Conservation (phyloP, 495 filamentous ascomycete genomes). For the Talaromyces nanjingensis region DNA sequence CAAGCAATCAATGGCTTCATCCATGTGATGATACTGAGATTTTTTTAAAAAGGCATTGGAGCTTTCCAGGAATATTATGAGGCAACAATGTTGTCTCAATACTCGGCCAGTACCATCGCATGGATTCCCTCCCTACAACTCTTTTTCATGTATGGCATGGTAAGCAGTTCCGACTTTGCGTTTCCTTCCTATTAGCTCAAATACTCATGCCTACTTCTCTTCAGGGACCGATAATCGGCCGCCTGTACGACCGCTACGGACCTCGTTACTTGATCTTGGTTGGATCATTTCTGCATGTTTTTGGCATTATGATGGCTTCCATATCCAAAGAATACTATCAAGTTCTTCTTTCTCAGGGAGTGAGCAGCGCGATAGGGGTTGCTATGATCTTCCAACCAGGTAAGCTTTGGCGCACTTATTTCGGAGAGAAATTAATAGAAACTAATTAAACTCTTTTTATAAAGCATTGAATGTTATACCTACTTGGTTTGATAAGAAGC, state of each 20-base stretch:
- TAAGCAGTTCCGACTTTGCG: neutral
- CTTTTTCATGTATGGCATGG: conserved; percentile 5
- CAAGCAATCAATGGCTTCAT: neutral
- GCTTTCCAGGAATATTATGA: conserved; percentile 46
- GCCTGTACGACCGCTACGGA: conserved; percentile 68
- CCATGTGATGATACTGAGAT: too few relatives aligned
- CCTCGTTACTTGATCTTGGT: conserved; percentile 41
- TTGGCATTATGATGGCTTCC: conserved; percentile 70
- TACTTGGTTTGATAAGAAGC: conserved; percentile 65
- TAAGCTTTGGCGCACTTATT: conserved; percentile 47
- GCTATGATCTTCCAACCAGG: conserved; percentile 58
- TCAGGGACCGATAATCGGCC: conserved; percentile 55
- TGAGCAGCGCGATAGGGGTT: conserved; percentile 43
- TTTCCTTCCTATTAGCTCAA: neutral
- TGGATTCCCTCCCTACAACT: conserved; percentile 4
- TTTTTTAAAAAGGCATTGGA: conserved; percentile 31
- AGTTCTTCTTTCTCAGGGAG: conserved; percentile 33
- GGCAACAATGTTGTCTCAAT: conserved; percentile 21
- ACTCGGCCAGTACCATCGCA: conserved; percentile 14
- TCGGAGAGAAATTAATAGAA: conserved; percentile 57
- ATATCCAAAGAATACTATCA: conserved; percentile 40
- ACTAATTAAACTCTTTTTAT: conserved; percentile 47
- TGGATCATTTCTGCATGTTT: conserved; percentile 57
- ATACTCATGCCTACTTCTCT: neutral
- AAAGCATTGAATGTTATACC: conserved; percentile 63